A percentile compares a stretch with the other conserved stretches of the same genome.
These are phyloP conservation scores for Heterobasidion parviporum DNA, from an alignment of 1,284 basidiomycete genomes.

Conservation along the genomic window DNA sequence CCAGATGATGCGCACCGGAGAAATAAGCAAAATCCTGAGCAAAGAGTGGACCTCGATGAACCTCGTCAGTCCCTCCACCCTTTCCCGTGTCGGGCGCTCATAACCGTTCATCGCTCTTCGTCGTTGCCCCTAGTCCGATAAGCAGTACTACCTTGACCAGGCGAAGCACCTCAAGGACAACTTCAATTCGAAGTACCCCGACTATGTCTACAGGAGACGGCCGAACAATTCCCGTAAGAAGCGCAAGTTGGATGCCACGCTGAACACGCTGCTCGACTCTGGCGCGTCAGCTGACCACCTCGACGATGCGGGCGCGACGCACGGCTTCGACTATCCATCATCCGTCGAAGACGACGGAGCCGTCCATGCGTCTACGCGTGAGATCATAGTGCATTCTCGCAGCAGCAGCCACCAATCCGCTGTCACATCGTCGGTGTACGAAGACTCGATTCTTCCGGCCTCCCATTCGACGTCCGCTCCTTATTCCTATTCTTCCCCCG, in stretches of 20 bases:
- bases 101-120: not conserved
- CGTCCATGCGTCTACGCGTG: slow-evolving; percentile 3
- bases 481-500: slow-evolving; percentile 7
- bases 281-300: slow-evolving; percentile 28
- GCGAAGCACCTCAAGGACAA: slow-evolving; percentile 75
- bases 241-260: slow-evolving; percentile 41
- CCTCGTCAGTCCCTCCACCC: slow-evolving; percentile 34
- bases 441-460: slow-evolving; percentile 6
- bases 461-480: slow-evolving; percentile 6
- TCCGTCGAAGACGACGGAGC: slow-evolving; percentile 27
- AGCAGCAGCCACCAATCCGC: slow-evolving; percentile 4
- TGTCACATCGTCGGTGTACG: slow-evolving; percentile 5
- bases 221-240: slow-evolving; percentile 77
- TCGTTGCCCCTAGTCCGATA: slow-evolving; percentile 44
- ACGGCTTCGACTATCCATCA: slow-evolving; percentile 22
- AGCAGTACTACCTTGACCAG: slow-evolving; percentile 79
- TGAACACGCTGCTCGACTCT: slow-evolving; percentile 19
- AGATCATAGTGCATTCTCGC: slow-evolving; percentile 8
- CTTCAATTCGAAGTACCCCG: slow-evolving; percentile 79
- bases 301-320: slow-evolving; percentile 22
- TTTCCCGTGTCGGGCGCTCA: slow-evolving; percentile 2
- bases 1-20: slow-evolving; percentile 78
- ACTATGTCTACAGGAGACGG: slow-evolving; percentile 76
- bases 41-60: slow-evolving; percentile 75
- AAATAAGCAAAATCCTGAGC: slow-evolving; percentile 76